phyloP scores from a whole-genome alignment of 495 filamentous ascomycete genomes.

The Lasiosphaeriaceae sp. region DNA sequence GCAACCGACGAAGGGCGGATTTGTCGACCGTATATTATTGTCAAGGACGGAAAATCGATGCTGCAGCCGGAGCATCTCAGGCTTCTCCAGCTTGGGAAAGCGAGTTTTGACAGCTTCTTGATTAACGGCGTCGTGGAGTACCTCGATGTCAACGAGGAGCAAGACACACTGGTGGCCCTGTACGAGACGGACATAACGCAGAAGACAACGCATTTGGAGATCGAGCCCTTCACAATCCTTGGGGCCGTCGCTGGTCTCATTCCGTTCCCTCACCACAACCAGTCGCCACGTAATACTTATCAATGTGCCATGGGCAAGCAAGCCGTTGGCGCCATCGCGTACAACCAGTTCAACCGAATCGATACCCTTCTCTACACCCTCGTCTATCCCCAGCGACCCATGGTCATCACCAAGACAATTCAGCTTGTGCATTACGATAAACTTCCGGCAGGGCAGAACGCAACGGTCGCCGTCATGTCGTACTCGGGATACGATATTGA shows the following conservation, averaged over 20 bases:
- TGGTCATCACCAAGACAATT: conserved; percentile 95
- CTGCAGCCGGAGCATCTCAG: conserved; percentile 72
- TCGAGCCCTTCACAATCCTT: conserved; percentile 95
- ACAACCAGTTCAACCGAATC: conserved; percentile 94
- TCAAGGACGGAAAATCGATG: conserved; percentile 76
- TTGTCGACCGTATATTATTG: conserved; percentile 90
- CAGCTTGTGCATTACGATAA: conserved; percentile 97
- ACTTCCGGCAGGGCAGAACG: conserved; percentile 92
- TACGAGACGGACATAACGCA: conserved; percentile 77
- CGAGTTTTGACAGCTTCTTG: conserved; percentile 91
- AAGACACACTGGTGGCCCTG: conserved; percentile 88
- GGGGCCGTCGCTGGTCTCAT: conserved; percentile 97
- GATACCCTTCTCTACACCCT: conserved; percentile 94
- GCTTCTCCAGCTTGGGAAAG: conserved; percentile 71
- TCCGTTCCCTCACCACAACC: conserved; percentile 98
- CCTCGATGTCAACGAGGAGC: conserved; percentile 97
- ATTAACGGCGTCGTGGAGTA: conserved; percentile 88
- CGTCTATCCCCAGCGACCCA: conserved; percentile 95
- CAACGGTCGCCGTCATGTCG: conserved; percentile 97
- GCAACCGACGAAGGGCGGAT: conserved; percentile 96
- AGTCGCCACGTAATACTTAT: conserved; percentile 98
- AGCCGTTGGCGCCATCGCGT: conserved; percentile 95
- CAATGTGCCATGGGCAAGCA: conserved; percentile 99
- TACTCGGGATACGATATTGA: conserved; percentile 99
- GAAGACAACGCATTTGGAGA: conserved; percentile 88